Evolutionary conservation across 179 eudicot genomes (phyloP).

Genomic region (Drosera spatulata): DNA sequence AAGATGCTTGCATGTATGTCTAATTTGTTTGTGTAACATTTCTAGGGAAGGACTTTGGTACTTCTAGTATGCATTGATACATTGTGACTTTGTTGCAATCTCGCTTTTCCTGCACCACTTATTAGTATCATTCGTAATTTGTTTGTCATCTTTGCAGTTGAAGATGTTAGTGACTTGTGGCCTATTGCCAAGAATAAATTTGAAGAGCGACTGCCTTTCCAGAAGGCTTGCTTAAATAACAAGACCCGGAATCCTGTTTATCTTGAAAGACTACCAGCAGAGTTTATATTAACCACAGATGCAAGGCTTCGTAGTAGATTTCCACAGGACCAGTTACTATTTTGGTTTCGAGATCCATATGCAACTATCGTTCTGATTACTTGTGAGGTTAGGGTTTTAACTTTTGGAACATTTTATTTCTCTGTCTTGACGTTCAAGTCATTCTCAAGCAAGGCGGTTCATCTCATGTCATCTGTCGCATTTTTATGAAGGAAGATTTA

Average conservation of each 20-base stretch:
- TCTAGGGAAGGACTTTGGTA: too few relatives aligned
- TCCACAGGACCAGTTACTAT: conserved; percentile 76
- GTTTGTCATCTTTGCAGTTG: conserved; percentile 43
- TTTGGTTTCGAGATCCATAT: conserved; percentile 97
- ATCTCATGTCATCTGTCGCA: too few relatives aligned
- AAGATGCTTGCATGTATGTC: too few relatives aligned
- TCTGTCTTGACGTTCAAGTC: too few relatives aligned
- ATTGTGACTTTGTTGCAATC: too few relatives aligned
- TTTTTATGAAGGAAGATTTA: not conserved
- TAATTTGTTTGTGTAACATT: too few relatives aligned
- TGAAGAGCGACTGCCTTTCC: conserved; percentile 71
- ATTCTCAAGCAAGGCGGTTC: too few relatives aligned
- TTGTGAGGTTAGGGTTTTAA: conserved; percentile 57
- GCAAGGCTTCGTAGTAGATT: conserved; percentile 90
- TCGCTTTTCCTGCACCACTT: too few relatives aligned
- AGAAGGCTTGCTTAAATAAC: conserved; percentile 63
- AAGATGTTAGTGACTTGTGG: conserved; percentile 97
- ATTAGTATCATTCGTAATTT: too few relatives aligned
- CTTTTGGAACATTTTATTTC: not conserved
- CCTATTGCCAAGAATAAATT: conserved; percentile 62
- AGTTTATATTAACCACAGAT: conserved; percentile 83
- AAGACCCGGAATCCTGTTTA: conserved; percentile 83
- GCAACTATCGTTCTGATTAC: conserved; percentile 91
- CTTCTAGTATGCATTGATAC: too few relatives aligned
- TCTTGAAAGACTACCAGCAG: conserved; percentile 73